Evolutionary conservation across 805 yeast genomes (phyloP), one percentile per base, ranked within the genome.

Genomic region (Barnettozyma wickerhamii): DNA sequence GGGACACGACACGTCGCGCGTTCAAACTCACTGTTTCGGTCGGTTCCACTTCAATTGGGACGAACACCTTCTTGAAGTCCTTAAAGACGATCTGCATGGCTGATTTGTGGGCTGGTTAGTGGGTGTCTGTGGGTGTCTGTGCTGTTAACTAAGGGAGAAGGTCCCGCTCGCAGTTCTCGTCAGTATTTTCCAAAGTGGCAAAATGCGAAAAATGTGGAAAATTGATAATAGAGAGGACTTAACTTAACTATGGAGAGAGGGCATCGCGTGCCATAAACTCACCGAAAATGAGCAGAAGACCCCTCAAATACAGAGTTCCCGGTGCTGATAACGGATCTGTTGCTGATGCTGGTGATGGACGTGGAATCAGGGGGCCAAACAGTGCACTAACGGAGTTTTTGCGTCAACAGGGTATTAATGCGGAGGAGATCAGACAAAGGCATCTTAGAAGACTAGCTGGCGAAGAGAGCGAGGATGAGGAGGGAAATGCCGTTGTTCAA

Each of bases 331-430:
- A 35, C n/a, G 38, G 31, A 18, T 10, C 3, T 4, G 4, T 17
- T 3, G 13, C 7, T 13, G 42, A 36, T 5, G 43, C 36, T n/a
- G 51, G 47, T 10, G 56, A 45, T 18, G 50, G 48, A 18, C 48
- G 53, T n/a, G 58, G 59, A 3, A 65, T 69, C 42, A 61, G 66
- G 45, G 75, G 75, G 1, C 75, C 95, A 33, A 87, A 86, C 65
- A 83, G 95, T 50, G 97, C 97, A 0, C 68, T 90, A 50, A 90
- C 96, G 0, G 93, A 85, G 61, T 90, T 90, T 55, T 70, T 90
- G 45, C 70, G 89, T 37, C 87, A 84, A 42, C 95, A 89, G 61
- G 97, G 97, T 27, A 90, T 90, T 63, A 84, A 69, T 55, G 88
- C 96, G 1, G 88, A 80, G 42, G 79, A 77, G 31, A 88, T 88